Base-by-base conservation (phyloP, 345 rosid species). In the Eucalyptus rudis region DNA sequence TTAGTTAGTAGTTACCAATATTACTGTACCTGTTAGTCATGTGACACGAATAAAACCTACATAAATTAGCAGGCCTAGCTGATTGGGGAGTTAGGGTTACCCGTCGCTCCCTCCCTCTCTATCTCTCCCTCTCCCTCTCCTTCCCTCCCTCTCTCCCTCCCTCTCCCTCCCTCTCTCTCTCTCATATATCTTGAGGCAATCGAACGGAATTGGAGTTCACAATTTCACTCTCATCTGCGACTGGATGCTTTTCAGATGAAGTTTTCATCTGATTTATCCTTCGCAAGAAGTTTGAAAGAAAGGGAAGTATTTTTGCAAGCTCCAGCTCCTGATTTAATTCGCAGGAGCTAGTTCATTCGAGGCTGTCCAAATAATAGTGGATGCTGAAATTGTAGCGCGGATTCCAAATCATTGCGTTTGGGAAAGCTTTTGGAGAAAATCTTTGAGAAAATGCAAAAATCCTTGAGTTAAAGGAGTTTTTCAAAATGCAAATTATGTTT, bases 371-470 rank as follows among this genome's bases (percentile, higher is more conserved):
- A 76, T 36, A 20, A 76, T 3, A 3, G 47, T 40, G 84, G 27
- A 20, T 11, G 47, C 47, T 10, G 8, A 40, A 76, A 40, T 20
- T 76, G 84, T 11, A 40, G 84, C 5, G 4, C 5, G 0, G 29
- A 20, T 5, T 22, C 8, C 47, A 76, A 76, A 11, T 24, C 29
- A 76, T 10, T 10, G 27, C 3, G 52, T 50, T 50, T 50, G 52
- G 52, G 52, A 15, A 50, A 50, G 52, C 3, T 50, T 50, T 50
- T 15, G 19, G 52, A 15, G 52, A 50, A 50, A 15, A 0, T 0
- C 0, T 5, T 50, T 14, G 19, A 50, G 3, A 50, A 50, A 50
- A 15, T 50, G 52, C 19, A 50, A 50, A 50, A 0, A 2, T 1
- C 0, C 7, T 50, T 50, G 7, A 14, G 52, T 50, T 50, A 50